phyloP scores from a whole-genome alignment of 257 asterid genomes.

The Schizonepeta tenuifolia region DNA sequence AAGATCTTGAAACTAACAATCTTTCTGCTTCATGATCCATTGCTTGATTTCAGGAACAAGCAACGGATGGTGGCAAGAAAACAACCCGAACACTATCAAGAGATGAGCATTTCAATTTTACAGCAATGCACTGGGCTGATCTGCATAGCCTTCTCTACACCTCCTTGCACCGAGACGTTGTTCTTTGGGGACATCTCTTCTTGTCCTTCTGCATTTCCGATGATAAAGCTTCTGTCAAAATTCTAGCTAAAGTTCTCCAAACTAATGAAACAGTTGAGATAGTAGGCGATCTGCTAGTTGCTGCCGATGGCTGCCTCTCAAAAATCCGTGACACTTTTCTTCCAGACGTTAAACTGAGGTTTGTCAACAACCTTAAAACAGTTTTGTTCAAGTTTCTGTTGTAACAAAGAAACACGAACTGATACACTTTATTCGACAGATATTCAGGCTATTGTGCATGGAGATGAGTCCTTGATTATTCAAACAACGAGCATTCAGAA shows the following conservation, averaged over 20 bases:
- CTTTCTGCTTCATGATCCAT: slow-evolving; percentile 10
- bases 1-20: not conserved
- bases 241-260: slow-evolving; percentile 48
- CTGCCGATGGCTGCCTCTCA: slow-evolving; percentile 86
- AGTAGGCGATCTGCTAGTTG: slow-evolving; percentile 66
- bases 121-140: slow-evolving; percentile 88
- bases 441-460: slow-evolving; percentile 88
- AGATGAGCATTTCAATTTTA: slow-evolving; percentile 71
- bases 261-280: slow-evolving; percentile 50
- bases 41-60: slow-evolving; percentile 56
- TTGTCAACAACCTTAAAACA: slow-evolving; percentile 13
- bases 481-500: slow-evolving; percentile 53
- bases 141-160: slow-evolving; percentile 64
- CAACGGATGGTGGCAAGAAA: slow-evolving; percentile 58
- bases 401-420: not conserved
- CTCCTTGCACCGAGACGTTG: slow-evolving; percentile 51
- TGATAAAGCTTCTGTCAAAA: slow-evolving; percentile 48
- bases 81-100: slow-evolving; percentile 55
- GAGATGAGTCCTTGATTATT: slow-evolving; percentile 83
- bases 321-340: slow-evolving; percentile 60
- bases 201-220: slow-evolving; percentile 46
- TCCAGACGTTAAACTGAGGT: slow-evolving; percentile 74
- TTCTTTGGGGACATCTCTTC: slow-evolving; percentile 72
- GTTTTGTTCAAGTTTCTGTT: not conserved
- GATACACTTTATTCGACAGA: slow-evolving; percentile 34